Evolutionary conservation across 2,329 filamentous ascomycete species (phyloP).

Genomic region (Diaporthe citri): DNA sequence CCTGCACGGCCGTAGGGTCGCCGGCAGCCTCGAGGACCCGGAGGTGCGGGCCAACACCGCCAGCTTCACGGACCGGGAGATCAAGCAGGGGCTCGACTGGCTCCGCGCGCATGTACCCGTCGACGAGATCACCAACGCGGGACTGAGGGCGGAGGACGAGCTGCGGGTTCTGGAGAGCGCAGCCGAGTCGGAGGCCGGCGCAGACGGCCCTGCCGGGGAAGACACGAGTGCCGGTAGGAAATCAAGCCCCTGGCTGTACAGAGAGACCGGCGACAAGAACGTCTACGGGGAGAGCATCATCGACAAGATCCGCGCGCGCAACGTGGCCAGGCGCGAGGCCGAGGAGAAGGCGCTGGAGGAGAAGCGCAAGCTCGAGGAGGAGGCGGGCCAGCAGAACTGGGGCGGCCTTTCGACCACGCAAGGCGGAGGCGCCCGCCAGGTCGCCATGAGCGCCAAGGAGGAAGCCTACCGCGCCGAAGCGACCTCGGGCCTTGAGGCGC

Average conservation of each 20-base stretch:
- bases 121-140: conserved; percentile 72
- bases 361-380: conserved; percentile 56
- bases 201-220: conserved; percentile 40
- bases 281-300: conserved; percentile 70
- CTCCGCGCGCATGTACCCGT: conserved; percentile 67
- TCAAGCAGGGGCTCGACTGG: conserved; percentile 64
- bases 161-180: conserved; percentile 63
- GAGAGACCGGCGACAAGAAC: conserved; percentile 53
- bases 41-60: conserved; percentile 61
- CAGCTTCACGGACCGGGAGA: conserved; percentile 56
- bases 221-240: conserved; percentile 40
- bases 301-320: conserved; percentile 68
- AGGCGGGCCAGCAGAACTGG: conserved; percentile 51
- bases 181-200: conserved; percentile 42
- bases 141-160: conserved; percentile 73
- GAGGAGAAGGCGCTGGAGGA: conserved; percentile 59
- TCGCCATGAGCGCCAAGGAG: conserved; percentile 53
- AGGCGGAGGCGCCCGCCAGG: conserved; percentile 16
- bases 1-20: conserved; percentile 73
- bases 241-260: conserved; percentile 36
- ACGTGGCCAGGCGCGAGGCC: conserved; percentile 63
- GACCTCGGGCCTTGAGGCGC: conserved; percentile 62
- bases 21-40: conserved; percentile 73
- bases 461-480: conserved; percentile 59
- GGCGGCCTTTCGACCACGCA: conserved; percentile 57